A percentile compares a stretch with the other conserved stretches of the same genome.
These are phyloP conservation scores for Podaxis sp. DNA, from an alignment of 768 basidiomycete genomes.

Conservation along the genomic window DNA sequence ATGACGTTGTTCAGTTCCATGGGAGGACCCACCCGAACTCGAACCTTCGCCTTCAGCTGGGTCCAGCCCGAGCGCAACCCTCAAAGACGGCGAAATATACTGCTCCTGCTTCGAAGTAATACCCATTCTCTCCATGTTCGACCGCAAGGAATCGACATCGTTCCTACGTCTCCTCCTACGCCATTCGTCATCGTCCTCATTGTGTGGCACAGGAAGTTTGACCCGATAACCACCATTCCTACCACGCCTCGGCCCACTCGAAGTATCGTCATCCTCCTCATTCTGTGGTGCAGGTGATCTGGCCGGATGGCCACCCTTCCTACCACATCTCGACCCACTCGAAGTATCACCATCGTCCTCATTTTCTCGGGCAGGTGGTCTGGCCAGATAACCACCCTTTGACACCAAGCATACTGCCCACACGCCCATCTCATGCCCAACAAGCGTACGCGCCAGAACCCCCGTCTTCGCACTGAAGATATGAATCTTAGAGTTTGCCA, in stretches of 20 bases:
- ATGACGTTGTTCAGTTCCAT: constrained; percentile 13
- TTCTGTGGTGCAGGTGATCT: not conserved
- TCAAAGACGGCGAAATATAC: constrained; percentile 39
- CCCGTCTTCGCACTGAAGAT: constrained; percentile 83
- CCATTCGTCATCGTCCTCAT: not conserved
- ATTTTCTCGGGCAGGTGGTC: not conserved
- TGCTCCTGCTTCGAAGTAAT: constrained; percentile 22
- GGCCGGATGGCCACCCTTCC: not conserved
- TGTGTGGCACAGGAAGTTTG: not conserved
- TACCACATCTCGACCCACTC: not conserved
- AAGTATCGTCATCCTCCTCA: constrained; percentile 5
- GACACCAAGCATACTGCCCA: constrained; percentile 87
- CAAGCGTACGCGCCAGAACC: constrained; percentile 70
- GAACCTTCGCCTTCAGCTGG: constrained; percentile 14
- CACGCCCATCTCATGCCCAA: constrained; percentile 87
- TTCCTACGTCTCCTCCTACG: constrained; percentile 3
- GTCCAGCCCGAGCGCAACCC: constrained; percentile 48
- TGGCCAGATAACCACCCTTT: constrained; percentile 45
- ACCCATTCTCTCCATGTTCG: constrained; percentile 6
- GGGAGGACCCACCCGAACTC: not conserved
- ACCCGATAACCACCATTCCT: constrained; percentile 44
- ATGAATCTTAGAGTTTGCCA: constrained; percentile 83
- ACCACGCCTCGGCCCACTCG: not conserved
- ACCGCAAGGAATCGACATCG: not conserved
- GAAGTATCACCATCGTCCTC: not conserved